Evolutionary conservation across 257 asterid genomes (phyloP), one percentile per base, ranked within the genome.

Genomic region (Paraleonurus japonicus): DNA sequence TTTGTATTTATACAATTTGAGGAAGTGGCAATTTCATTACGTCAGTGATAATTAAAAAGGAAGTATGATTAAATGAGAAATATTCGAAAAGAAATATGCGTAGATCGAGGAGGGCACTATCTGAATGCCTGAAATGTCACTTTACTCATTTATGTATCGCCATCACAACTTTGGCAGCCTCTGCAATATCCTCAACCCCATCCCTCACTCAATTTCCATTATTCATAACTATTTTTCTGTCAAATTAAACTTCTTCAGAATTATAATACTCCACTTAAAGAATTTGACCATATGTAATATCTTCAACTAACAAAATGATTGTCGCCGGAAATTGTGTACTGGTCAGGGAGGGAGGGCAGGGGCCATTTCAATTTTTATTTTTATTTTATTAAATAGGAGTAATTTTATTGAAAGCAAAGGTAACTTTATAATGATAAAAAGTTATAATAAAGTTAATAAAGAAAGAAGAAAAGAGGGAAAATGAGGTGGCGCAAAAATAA

Each of bases 71-170:
- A 77, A n/a, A 75, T 63, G 58, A 37, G 32, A 69, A 64, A 82
- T 82, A 81, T 85, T 80, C 89, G 47, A 75, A 81, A 81, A 73
- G 81, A 79, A 74, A 70, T 59, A 75, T 78, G 72, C 85, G 69
- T 45, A 50, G 69, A 39, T 12, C 16, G 17, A 43, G 51, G 16
- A 3, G 1, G 75, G 69, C 79, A 78, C 72, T 45, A 58, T 72
- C 74, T 72, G 61, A 58, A 47, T 73, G 80, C 17, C 51, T 43
- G 51, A 74, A 71, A 48, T 30, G 83, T 78, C 82, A 17, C 81
- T 70, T 57, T 35, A 60, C 43, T 53, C 15, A 43, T 57, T 20
- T 67, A 28, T 20, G 65, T 61, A 48, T 76, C 47, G 13, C 81
- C 57, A 45, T 73, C 74, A 43, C 74, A 27, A 55, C 59, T 51